A percentile compares a stretch with the other conserved stretches of the same genome.
Evolutionary conservation across 176 grass and related monocot genomes (phyloP).

Genomic region (Pontederia paniculata): DNA sequence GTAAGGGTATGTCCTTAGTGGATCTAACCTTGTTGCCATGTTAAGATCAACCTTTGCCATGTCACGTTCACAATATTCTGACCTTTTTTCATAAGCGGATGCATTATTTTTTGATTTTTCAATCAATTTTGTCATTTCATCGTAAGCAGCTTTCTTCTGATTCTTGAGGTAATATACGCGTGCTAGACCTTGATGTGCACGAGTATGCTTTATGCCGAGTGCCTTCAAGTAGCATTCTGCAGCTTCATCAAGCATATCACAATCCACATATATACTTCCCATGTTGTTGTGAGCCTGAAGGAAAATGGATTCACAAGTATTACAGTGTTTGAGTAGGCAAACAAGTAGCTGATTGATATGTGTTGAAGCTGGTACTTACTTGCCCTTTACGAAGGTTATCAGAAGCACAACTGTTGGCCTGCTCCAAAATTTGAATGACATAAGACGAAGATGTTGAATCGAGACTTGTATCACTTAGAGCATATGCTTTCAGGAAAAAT

Average conservation of each 20-base stretch:
- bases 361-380: constrained; percentile 26
- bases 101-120: constrained; percentile 62
- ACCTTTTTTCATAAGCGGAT: constrained; percentile 86
- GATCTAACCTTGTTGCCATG: constrained; percentile 58
- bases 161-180: constrained; percentile 72
- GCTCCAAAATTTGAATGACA: constrained; percentile 78
- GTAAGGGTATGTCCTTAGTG: constrained; percentile 84
- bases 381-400: constrained; percentile 98
- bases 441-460: constrained; percentile 42
- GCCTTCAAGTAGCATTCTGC: constrained; percentile 74
- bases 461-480: constrained; percentile 60
- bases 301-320: constrained; percentile 3
- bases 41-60: constrained; percentile 68
- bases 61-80: constrained; percentile 81
- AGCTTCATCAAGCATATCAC: constrained; percentile 80
- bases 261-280: constrained; percentile 91
- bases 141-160: constrained; percentile 61
- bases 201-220: constrained; percentile 77
- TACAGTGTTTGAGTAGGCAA: neutral
- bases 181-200: constrained; percentile 93
- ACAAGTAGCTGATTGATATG: too few species aligned
- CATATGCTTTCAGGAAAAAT: constrained; percentile 90
- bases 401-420: constrained; percentile 75
- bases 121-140: constrained; percentile 82
- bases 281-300: constrained; percentile 92